Percentiles rank a stretch among this genome's conserved stretches.
Evolutionary conservation across 176 grass and related monocot species (phyloP).

Genomic region (Carex parvula): DNA sequence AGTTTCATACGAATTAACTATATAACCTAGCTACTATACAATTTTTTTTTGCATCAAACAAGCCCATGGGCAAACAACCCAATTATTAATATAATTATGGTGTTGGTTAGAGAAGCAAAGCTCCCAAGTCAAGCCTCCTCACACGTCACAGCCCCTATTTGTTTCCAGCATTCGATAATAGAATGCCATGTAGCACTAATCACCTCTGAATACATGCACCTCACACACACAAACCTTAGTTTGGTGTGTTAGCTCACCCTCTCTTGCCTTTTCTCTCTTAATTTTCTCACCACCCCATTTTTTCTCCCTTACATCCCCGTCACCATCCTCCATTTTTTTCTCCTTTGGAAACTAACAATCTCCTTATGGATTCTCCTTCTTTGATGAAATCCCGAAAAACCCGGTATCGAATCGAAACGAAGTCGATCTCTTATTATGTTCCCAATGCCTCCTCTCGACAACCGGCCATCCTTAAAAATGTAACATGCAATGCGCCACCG

Average conservation of each 20-base stretch:
- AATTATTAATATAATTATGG: background rate
- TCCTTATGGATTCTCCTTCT: conserved; percentile 1
- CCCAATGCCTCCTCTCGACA: conserved; percentile 10
- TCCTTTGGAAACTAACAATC: background rate
- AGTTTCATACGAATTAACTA: too few species aligned
- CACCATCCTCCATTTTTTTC: background rate
- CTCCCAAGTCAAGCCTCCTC: conserved; percentile 20
- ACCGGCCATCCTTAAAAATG: conserved; percentile 40
- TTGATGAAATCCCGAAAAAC: conserved; percentile 30
- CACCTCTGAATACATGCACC: background rate
- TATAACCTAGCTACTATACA: too few species aligned
- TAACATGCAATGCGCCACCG: conserved; percentile 62
- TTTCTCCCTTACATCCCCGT: background rate
- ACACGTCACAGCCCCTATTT: background rate
- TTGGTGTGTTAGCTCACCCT: conserved; percentile 78
- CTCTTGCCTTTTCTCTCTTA: conserved; percentile 13
- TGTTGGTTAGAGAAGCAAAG: conserved; percentile 30
- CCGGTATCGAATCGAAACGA: conserved; percentile 62
- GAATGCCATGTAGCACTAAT: background rate
- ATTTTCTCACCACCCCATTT: conserved; percentile 14
- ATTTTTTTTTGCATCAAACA: too few species aligned
- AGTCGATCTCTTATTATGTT: conserved; percentile 56
- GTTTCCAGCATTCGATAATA: conserved; percentile 11
- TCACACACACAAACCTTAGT: background rate
- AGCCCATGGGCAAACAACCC: too few species aligned